Base-by-base conservation (phyloP, 306 rosid genomes). In the Alnus glutinosa region DNA sequence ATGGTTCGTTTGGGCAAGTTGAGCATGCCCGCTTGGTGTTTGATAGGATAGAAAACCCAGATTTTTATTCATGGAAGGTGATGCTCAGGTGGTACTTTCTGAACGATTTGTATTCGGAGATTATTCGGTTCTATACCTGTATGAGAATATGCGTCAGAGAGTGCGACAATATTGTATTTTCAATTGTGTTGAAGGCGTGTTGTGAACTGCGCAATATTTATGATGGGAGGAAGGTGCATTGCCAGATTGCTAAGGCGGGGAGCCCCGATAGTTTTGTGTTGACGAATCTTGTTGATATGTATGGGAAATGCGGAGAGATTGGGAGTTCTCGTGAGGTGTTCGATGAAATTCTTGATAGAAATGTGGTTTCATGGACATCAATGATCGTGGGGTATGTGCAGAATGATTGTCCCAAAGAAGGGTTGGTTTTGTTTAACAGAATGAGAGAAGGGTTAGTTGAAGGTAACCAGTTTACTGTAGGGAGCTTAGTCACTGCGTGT, bases 331-430 rank as follows among this genome's bases (percentile, higher is more conserved):
- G 86, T 0, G 62, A 32, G 3, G 82, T 89, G 72, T 92, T 92
- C 55, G 90, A 92, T 13, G 90, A 84, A 72, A 83, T 90, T 34
- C 44, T 78, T 19, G 87, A 84, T 2, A 77, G 86, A 50, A 79
- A 78, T 67, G 92, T 92, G 73, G 91, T 92, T 36, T 88, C 92
- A 8, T 92, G 96, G 92, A 92, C 90, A 77, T 86, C 96, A 14
- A 86, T 92, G 96, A 92, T 90, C 52, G 87, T 79, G 4, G 97
- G 94, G 23, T 90, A 90, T 73, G 92, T 90, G 61, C 92, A 90
- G 52, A 92, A 89, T 75, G 94, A 85, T 16, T 90, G 94, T 66
- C 81, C 85, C 4, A 70, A 54, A 36, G 92, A 90, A 71, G 92
- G 89, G 12, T 47, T 93, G 83, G 59, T 63, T 12, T 63, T 89